Percentiles rank a stretch among this genome's conserved stretches.
These are phyloP conservation scores for Ambispora gerdemannii DNA, from an alignment of 192 early-diverging fungal genomes.

Conservation along the genomic window DNA sequence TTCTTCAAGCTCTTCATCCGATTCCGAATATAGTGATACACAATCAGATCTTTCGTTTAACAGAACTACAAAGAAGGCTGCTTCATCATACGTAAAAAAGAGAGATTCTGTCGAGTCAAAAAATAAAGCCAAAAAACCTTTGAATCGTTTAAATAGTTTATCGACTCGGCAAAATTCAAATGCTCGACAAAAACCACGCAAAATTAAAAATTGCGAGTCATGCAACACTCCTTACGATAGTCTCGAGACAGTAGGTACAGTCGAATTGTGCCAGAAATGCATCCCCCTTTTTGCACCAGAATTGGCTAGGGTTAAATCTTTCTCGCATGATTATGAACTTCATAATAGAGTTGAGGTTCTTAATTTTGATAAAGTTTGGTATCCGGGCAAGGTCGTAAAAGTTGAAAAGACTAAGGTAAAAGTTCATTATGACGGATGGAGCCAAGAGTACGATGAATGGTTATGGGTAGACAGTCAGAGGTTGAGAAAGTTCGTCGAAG, in stretches of 20 bases:
- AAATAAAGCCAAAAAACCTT: not conserved
- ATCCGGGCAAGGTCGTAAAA: slow-evolving; percentile 41
- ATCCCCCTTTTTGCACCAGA: slow-evolving; percentile 12
- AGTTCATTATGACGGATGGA: slow-evolving; percentile 55
- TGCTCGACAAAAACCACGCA: not conserved
- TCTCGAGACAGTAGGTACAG: slow-evolving; percentile 7
- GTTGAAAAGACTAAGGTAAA: slow-evolving; percentile 42
- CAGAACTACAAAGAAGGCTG: not conserved
- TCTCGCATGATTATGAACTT: slow-evolving; percentile 1
- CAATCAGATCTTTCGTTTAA: not conserved
- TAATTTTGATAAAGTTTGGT: slow-evolving; percentile 48
- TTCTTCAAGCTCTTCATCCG: not conserved
- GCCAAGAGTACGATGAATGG: slow-evolving; percentile 53
- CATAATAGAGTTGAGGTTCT: slow-evolving; percentile 41
- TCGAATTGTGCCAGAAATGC: slow-evolving; percentile 6
- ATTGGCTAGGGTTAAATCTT: slow-evolving; percentile 4
- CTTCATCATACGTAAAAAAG: not conserved
- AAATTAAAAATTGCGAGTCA: slow-evolving; percentile 1
- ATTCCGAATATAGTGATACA: not conserved
- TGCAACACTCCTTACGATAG: not conserved
- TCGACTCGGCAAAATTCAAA: not conserved
- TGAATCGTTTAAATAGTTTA: not conserved
- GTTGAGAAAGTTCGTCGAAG: slow-evolving; percentile 34
- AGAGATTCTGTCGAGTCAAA: not conserved
- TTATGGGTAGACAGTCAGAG: slow-evolving; percentile 47